Evolutionary conservation across 768 basidiomycete genomes (phyloP), one percentile per base, ranked within the genome.

Genomic region (Leucosporidium creatinivorum): DNA sequence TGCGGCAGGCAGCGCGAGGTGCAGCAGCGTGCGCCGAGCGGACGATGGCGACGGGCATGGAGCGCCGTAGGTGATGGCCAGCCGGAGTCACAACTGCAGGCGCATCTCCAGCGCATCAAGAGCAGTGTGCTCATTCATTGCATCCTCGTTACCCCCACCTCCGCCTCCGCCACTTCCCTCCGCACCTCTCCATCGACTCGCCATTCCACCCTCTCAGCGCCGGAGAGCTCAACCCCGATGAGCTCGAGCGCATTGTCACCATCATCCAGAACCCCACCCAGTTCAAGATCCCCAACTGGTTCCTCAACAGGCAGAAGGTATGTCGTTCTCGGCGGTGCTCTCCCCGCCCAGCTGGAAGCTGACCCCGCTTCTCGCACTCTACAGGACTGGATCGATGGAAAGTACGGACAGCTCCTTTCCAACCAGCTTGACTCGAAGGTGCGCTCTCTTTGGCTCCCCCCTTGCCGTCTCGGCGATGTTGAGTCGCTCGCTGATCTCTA

Each of bases 211-310:
- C 31, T 36, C 36, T 49, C 78, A 99, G 96, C 61, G 96, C 96
- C 75, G 96, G 96, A 73, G 96, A 99, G 76, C 88, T 99, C 78
- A 97, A 99, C 86, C 93, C 96, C 52, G 96, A 99, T 77, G 96
- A 99, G 81, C 87, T 99, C 62, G 96, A 99, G 82, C 92, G 96
- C 66, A 85, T 99, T 73, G 96, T 99, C 73, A 98, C 90, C 67
- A 98, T 99, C 81, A 94, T 99, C 80, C 96, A 98, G 83, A 97
- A 93, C 82, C 96, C 96, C 36, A 89, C 89, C 10, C 94, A 98
- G 80, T 99, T 94, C 87, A 99, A 99, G 84, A 96, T 99, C 79
- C 96, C 96, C 23, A 85, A 86, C 51, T 99, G 94, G 94, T 98
- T 99, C 86, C 81, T 98, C 80, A 99, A 98, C 86, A 91, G 96